Percentiles rank a stretch among this genome's conserved stretches.
Conservation (phyloP, 805 yeast species). For the Myxozyma neotropica region DNA sequence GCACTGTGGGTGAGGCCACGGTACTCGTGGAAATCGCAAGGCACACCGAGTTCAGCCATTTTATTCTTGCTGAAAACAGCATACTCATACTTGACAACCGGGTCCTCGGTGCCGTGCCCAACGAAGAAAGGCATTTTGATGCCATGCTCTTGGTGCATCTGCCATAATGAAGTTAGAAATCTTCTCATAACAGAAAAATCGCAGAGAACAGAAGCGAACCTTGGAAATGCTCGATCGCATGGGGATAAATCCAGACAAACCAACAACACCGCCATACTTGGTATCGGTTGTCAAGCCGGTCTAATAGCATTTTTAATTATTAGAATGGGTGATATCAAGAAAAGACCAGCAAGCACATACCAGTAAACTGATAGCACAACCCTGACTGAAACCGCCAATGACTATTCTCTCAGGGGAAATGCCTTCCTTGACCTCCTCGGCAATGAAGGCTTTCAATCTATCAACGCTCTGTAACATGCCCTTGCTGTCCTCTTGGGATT, state of each 20-base stretch:
- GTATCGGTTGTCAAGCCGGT: conserved; percentile 54
- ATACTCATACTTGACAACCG: conserved; percentile 53
- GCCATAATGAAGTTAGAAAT: no score
- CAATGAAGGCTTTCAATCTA: conserved; percentile 40
- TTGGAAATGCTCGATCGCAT: conserved; percentile 32
- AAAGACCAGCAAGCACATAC: conserved; percentile 22
- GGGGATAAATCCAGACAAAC: conserved; percentile 74
- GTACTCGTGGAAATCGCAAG: conserved; percentile 56
- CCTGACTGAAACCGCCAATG: conserved; percentile 97
- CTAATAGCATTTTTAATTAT: conserved; percentile 8
- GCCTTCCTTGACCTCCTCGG: conserved; percentile 42
- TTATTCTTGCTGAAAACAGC: conserved; percentile 51
- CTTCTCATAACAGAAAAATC: no score
- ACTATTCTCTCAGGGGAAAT: conserved; percentile 57
- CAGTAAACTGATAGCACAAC: conserved; percentile 78
- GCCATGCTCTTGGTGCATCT: conserved; percentile 47
- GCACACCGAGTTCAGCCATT: conserved; percentile 54
- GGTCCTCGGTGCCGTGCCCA: conserved; percentile 85
- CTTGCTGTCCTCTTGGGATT: conserved; percentile 41
- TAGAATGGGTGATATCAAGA: no score
- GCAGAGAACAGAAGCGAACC: conserved; percentile 33
- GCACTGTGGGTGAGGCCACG: conserved; percentile 69
- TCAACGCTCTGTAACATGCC: conserved; percentile 45
- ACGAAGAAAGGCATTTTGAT: conserved; percentile 74
- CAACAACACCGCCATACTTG: conserved; percentile 77